phyloP scores from a whole-genome alignment of 106 monocot genomes.

The Apostasia shenzhenica region DNA sequence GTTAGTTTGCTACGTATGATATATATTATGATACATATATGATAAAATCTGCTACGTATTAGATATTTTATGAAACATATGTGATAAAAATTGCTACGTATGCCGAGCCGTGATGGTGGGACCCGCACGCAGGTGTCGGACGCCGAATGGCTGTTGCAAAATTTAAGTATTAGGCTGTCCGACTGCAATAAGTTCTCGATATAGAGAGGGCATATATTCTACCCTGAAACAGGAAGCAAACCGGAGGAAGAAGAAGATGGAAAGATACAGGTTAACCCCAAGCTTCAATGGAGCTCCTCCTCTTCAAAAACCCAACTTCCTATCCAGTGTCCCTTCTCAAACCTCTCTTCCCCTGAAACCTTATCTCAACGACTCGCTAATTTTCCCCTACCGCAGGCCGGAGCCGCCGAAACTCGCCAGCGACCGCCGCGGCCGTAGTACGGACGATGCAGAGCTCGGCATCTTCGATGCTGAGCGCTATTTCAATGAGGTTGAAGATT shows the following conservation, averaged over 20 bases:
- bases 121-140: no score
- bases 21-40: no score
- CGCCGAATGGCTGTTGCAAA: no score
- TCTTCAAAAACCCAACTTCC: background rate
- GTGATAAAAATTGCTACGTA: no score
- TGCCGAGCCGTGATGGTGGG: no score
- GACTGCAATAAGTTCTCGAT: no score
- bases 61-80: no score
- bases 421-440: background rate
- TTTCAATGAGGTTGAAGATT: constrained; percentile 29
- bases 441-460: constrained; percentile 41
- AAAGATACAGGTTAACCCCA: constrained; percentile 18
- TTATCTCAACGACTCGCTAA: constrained; percentile 1
- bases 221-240: no score
- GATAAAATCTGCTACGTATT: no score
- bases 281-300: constrained; percentile 8
- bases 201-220: no score
- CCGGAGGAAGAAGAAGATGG: constrained; percentile 10
- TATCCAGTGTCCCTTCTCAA: constrained; percentile 2
- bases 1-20: no score
- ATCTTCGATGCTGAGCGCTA: constrained; percentile 70
- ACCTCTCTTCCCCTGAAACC: constrained; percentile 26
- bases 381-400: constrained; percentile 6
- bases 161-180: no score
- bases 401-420: background rate